Evolutionary conservation across 768 basidiomycete species (phyloP).

Genomic region (Heimioporus sp.): DNA sequence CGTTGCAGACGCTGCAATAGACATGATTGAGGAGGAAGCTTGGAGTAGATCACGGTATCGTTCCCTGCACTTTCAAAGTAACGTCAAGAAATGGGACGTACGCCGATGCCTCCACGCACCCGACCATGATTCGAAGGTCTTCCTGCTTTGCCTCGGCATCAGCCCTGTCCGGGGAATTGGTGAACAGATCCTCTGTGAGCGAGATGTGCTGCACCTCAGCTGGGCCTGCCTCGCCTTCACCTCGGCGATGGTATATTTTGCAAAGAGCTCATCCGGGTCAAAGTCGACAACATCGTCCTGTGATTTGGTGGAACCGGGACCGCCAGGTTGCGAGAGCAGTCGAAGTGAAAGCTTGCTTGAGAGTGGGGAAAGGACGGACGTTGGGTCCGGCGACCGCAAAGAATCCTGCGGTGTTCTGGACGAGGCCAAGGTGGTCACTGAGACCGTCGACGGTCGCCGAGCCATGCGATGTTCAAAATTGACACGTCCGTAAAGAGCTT

Average conservation of each 20-base stretch:
- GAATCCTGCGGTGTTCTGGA: conserved; percentile 11
- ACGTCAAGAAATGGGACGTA: conserved; percentile 26
- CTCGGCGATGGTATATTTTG: conserved; percentile 66
- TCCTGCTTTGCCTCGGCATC: conserved; percentile 89
- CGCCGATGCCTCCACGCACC: conserved; percentile 54
- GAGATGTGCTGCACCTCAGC: conserved; percentile 48
- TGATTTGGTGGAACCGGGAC: conserved; percentile 11
- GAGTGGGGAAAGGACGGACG: conserved; percentile 3
- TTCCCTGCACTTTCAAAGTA: conserved; percentile 71
- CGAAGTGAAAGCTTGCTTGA: conserved; percentile 3
- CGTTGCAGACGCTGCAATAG: conserved; percentile 66
- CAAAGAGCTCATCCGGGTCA: conserved; percentile 74
- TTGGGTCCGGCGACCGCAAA: conserved; percentile 4
- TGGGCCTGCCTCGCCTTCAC: conserved; percentile 66
- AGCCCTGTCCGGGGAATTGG: conserved; percentile 39
- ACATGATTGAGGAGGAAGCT: conserved; percentile 82
- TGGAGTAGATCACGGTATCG: conserved; percentile 85
- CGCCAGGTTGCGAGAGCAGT: conserved; percentile 10
- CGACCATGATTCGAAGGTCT: conserved; percentile 87
- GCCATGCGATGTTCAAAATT: conserved; percentile 31
- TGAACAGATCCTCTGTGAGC: neutral
- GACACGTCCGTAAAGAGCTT: neutral
- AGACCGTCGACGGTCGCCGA: conserved; percentile 36
- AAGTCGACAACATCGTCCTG: conserved; percentile 28
- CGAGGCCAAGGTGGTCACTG: conserved; percentile 28